phyloP scores from a whole-genome alignment of 2,329 filamentous ascomycete genomes.

The Fusarium sp. region DNA sequence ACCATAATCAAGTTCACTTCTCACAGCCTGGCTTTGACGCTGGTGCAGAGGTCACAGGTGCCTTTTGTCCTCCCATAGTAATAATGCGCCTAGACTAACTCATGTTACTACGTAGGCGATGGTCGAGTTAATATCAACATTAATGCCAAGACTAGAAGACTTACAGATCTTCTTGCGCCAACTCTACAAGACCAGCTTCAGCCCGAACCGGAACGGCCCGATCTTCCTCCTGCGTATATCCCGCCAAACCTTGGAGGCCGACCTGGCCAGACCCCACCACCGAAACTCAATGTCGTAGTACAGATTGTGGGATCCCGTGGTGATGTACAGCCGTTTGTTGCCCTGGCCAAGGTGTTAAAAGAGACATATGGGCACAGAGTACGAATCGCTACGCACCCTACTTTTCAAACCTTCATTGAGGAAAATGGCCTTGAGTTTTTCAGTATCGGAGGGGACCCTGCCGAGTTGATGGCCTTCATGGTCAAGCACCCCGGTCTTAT shows the following conservation, averaged over 20 bases:
- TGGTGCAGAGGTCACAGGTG: conserved; percentile 69
- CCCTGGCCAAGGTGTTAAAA: conserved; percentile 74
- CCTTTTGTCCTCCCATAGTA: not conserved
- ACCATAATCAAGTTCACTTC: conserved; percentile 68
- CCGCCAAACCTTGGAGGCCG: conserved; percentile 77
- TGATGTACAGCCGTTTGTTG: conserved; percentile 82
- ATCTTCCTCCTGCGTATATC: conserved; percentile 75
- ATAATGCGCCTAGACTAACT: conserved; percentile 26
- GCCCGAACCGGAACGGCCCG: conserved; percentile 59
- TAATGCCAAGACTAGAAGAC: conserved; percentile 74
- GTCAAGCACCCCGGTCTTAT: conserved; percentile 89
- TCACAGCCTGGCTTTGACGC: conserved; percentile 73
- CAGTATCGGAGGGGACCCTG: conserved; percentile 80
- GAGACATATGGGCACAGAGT: conserved; percentile 77
- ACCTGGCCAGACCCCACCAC: conserved; percentile 68
- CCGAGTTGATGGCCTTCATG: conserved; percentile 88
- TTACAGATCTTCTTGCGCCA: conserved; percentile 76
- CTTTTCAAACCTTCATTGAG: conserved; percentile 76
- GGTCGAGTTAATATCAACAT: conserved; percentile 85
- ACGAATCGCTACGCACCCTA: conserved; percentile 78
- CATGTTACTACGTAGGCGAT: conserved; percentile 65
- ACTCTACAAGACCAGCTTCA: conserved; percentile 70
- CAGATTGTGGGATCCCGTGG: conserved; percentile 81
- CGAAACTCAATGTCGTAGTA: conserved; percentile 76
- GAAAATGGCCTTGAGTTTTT: conserved; percentile 82